A percentile compares a stretch with the other conserved stretches of the same genome.
Conservation (phyloP, 768 basidiomycete species). For the Mycena epipterygia region DNA sequence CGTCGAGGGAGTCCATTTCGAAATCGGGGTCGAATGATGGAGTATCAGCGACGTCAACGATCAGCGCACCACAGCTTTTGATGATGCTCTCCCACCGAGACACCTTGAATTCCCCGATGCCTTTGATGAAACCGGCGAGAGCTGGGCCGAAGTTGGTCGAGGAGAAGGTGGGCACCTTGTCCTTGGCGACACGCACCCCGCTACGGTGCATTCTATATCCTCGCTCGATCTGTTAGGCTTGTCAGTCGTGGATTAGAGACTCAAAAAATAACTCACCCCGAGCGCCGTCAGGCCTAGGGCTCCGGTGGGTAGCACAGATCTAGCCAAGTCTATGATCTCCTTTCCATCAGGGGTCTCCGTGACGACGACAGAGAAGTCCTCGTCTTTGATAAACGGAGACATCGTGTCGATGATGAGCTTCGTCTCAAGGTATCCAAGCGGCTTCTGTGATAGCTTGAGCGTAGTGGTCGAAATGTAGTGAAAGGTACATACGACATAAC, state of each 20-base stretch:
- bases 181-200: not conserved
- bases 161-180: not conserved
- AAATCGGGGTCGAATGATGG: not conserved
- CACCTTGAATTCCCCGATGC: not conserved
- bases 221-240: not conserved
- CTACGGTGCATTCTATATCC: not conserved
- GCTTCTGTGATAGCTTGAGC: not conserved
- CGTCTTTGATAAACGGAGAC: not conserved
- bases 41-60: not conserved
- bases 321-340: not conserved
- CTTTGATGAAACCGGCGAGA: not conserved
- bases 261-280: not conserved
- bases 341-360: not conserved
- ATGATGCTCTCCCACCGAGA: conserved; percentile 17
- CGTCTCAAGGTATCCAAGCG: not conserved
- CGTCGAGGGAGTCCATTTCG: not conserved
- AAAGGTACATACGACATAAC: not conserved
- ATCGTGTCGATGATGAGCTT: not conserved
- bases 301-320: not conserved
- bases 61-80: not conserved
- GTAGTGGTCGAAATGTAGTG: no score
- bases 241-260: not conserved
- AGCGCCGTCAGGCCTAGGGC: not conserved
- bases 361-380: not conserved
- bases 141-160: not conserved